These are phyloP conservation scores for Aspergillus candidus DNA, from an alignment of 2,329 filamentous ascomycete genomes.

Conservation along the genomic window DNA sequence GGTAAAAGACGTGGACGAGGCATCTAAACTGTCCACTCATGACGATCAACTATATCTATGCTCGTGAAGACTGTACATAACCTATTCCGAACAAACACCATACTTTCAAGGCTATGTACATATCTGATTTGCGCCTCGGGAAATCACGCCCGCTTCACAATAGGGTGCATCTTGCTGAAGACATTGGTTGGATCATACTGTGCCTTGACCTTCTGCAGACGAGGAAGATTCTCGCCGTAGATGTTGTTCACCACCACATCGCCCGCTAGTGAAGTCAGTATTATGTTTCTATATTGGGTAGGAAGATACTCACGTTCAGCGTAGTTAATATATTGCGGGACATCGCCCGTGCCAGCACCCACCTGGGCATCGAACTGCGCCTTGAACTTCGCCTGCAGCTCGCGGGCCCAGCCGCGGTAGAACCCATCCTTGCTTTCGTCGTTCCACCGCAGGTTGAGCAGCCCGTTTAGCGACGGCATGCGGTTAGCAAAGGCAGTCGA, in stretches of 20 bases:
- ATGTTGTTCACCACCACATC: constrained; percentile 32
- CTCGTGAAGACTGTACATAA: no score
- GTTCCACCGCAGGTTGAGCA: constrained; percentile 39
- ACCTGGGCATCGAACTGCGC: constrained; percentile 14
- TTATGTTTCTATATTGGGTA: background rate
- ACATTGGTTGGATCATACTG: constrained; percentile 44
- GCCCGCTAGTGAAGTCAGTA: constrained; percentile 22
- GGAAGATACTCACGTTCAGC: constrained; percentile 23
- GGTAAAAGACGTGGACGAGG: no score
- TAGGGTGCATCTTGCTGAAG: constrained; percentile 42
- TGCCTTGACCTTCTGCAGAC: constrained; percentile 40
- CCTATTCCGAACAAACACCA: no score
- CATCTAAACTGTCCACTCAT: no score
- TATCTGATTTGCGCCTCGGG: no score
- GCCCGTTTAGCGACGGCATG: constrained; percentile 41
- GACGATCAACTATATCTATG: no score
- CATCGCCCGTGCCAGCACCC: constrained; percentile 7
- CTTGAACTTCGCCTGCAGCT: constrained; percentile 24
- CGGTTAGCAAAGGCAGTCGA: constrained; percentile 44
- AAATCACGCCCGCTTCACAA: constrained; percentile 6
- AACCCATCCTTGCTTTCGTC: constrained; percentile 32
- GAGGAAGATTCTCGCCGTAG: constrained; percentile 41
- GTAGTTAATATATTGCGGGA: constrained; percentile 34
- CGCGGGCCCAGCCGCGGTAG: constrained; percentile 36
- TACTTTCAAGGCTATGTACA: no score